Percentiles rank a stretch among this genome's conserved stretches.
Conservation (phyloP, 2,329 filamentous ascomycete genomes). For the Scopulariopsis brevicaulis region DNA sequence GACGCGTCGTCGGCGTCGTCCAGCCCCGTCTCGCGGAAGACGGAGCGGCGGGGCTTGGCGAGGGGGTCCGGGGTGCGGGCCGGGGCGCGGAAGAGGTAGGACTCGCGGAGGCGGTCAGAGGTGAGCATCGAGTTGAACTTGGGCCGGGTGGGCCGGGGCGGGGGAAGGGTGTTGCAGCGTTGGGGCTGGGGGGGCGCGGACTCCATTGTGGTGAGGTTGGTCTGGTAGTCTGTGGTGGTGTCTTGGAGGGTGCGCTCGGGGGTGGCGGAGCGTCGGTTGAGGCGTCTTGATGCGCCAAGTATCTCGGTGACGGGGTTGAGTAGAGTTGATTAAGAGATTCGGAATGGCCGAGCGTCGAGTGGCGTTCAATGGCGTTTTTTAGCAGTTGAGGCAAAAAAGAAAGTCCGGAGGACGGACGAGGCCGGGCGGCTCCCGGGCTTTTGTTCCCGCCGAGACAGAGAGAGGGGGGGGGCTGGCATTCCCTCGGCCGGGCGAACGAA, state of each 20-base stretch:
- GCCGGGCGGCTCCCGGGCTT: too few species aligned
- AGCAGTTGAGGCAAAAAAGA: too few species aligned
- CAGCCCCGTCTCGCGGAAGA: conserved; percentile 40
- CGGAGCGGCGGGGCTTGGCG: conserved; percentile 35
- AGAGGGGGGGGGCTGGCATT: too few species aligned
- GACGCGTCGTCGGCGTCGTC: conserved; percentile 17
- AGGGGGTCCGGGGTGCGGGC: conserved; percentile 29
- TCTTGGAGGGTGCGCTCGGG: not conserved
- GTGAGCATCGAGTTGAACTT: conserved; percentile 38
- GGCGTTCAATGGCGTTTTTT: too few species aligned
- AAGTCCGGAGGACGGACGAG: too few species aligned
- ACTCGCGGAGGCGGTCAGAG: conserved; percentile 38
- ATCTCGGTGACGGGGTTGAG: too few species aligned
- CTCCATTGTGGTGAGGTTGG: not conserved
- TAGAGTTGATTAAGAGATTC: too few species aligned
- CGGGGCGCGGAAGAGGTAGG: conserved; percentile 23
- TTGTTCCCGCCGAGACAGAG: too few species aligned
- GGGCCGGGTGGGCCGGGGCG: conserved; percentile 22
- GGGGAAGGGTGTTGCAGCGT: not conserved
- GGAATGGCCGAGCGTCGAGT: too few species aligned
- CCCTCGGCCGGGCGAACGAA: not conserved
- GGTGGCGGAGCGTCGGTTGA: too few species aligned
- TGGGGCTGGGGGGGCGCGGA: not conserved
- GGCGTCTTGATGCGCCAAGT: too few species aligned
- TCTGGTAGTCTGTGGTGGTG: not conserved